Percentiles rank a stretch among this genome's conserved stretches.
Conservation (phyloP, 2,329 filamentous ascomycete genomes). For the Dactylellina cionopaga region DNA sequence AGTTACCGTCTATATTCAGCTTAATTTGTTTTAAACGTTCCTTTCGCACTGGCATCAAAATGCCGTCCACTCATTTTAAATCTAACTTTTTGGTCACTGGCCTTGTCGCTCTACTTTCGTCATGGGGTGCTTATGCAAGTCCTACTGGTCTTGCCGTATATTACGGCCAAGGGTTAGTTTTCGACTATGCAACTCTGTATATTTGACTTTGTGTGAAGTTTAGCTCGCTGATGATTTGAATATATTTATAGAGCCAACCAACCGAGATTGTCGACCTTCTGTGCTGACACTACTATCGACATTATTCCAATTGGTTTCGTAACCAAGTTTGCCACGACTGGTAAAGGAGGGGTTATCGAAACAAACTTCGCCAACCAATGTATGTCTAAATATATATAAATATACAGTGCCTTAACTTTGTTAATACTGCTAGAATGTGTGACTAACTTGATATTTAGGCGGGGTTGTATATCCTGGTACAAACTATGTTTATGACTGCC, state of each 20-base stretch:
- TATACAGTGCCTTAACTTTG: too few relatives aligned
- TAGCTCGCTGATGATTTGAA: too few relatives aligned
- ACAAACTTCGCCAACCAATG: conserved; percentile 60
- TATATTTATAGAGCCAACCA: conserved; percentile 56
- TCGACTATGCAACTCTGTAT: too few relatives aligned
- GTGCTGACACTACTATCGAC: conserved; percentile 60
- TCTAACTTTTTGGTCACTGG: conserved; percentile 13
- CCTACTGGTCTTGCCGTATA: conserved; percentile 21
- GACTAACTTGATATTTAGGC: conserved; percentile 9
- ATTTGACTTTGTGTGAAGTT: too few relatives aligned
- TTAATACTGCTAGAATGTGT: background rate
- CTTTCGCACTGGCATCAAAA: conserved; percentile 25
- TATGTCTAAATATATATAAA: conserved; percentile 62
- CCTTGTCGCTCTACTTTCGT: conserved; percentile 29
- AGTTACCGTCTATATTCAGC: background rate
- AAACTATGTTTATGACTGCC: conserved; percentile 58
- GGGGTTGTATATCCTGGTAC: conserved; percentile 11
- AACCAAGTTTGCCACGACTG: conserved; percentile 61
- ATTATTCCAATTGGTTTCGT: conserved; percentile 63
- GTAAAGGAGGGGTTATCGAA: conserved; percentile 61
- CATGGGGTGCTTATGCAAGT: conserved; percentile 14
- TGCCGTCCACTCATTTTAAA: conserved; percentile 48
- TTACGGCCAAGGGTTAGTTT: conserved; percentile 46
- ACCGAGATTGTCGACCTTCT: conserved; percentile 51
- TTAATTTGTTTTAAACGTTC: background rate